Conservation (phyloP, 164 flowering plant species). For the Magnolia kwangsiensis region DNA sequence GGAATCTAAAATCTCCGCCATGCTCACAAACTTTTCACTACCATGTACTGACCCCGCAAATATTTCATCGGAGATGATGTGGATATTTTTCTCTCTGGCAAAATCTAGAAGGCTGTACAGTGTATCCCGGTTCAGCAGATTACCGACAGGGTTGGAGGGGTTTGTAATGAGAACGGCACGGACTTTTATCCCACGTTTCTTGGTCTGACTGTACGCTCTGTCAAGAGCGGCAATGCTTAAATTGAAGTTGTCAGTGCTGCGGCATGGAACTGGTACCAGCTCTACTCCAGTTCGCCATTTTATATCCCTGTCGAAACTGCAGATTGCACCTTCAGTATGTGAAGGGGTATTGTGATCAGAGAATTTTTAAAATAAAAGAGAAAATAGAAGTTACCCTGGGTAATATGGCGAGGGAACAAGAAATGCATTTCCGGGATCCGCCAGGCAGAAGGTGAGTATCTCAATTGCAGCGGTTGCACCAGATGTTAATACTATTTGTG, state of each 20-base stretch:
- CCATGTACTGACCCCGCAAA: conserved; percentile 76
- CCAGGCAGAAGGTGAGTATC: conserved; percentile 83
- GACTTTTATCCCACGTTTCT: conserved; percentile 76
- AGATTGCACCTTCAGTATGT: conserved; percentile 19
- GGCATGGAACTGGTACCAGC: conserved; percentile 89
- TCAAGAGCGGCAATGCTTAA: conserved; percentile 67
- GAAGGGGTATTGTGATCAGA: background rate
- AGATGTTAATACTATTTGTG: conserved; percentile 70
- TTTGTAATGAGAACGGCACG: conserved; percentile 80
- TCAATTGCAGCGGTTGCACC: conserved; percentile 89
- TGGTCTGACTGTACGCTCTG: conserved; percentile 84
- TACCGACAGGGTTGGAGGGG: conserved; percentile 89
- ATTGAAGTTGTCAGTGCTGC: conserved; percentile 77
- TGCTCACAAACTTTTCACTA: conserved; percentile 74
- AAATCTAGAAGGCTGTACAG: conserved; percentile 74
- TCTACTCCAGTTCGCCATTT: conserved; percentile 91
- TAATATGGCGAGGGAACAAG: conserved; percentile 92
- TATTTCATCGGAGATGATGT: conserved; percentile 75
- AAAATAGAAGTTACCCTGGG: conserved; percentile 54
- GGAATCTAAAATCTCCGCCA: conserved; percentile 63
- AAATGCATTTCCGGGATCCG: conserved; percentile 93
- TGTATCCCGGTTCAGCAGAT: conserved; percentile 48
- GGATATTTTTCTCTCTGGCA: conserved; percentile 88
- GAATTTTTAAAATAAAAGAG: background rate
- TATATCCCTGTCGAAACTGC: conserved; percentile 81